These are phyloP conservation scores for Nasturtium officinale DNA, from an alignment of 345 rosid species.

Conservation along the genomic window DNA sequence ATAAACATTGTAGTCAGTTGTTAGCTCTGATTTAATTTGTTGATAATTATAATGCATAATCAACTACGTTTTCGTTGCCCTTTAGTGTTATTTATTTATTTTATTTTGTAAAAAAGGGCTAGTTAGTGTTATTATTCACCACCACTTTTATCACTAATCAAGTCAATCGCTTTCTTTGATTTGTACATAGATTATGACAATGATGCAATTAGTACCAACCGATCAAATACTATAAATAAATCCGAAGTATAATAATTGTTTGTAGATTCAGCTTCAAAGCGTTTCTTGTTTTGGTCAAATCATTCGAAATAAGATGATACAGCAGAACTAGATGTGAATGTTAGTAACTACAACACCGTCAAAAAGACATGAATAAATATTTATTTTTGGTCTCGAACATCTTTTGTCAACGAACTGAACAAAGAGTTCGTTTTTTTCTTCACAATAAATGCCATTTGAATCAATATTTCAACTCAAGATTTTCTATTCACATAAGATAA, in stretches of 20 bases:
- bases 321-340: slow-evolving; percentile 2
- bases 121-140: no score
- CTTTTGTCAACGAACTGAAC: slow-evolving; percentile 25
- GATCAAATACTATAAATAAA: not conserved
- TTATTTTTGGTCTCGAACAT: not conserved
- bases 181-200: no score
- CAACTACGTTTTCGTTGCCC: no score
- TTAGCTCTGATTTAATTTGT: not conserved
- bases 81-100: no score
- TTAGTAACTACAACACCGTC: not conserved
- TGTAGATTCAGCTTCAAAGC: not conserved
- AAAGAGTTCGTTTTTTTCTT: not conserved
- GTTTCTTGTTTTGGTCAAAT: not conserved
- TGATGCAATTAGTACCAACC: no score
- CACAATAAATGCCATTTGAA: slow-evolving; percentile 12
- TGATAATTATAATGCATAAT: not conserved
- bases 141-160: no score
- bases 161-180: no score
- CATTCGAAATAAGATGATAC: slow-evolving; percentile 9
- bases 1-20: not conserved
- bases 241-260: not conserved
- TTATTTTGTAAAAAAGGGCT: no score
- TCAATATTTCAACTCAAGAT: not conserved
- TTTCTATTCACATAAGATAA: not conserved
- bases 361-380: not conserved